Evolutionary conservation across 2,329 filamentous ascomycete genomes (phyloP), one percentile per base, ranked within the genome.

Genomic region (Fusarium algeriense): DNA sequence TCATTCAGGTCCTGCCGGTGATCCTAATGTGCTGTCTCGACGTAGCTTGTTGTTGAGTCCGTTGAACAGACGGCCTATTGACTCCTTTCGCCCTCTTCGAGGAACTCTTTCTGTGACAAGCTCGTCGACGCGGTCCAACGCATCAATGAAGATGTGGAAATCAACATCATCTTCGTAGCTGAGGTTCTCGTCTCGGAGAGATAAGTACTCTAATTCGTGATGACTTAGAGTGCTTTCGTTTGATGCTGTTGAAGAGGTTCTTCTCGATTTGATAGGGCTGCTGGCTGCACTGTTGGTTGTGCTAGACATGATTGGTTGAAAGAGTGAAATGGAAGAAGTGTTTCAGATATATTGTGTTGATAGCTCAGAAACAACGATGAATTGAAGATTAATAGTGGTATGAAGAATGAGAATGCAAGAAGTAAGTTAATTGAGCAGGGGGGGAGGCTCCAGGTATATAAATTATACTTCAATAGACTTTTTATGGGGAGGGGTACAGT

Each of bases 81-180:
- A 76, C 30, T 67, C 54, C 45, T 61, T 69, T 60, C 69, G 68
- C 35, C 64, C 56, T 41, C 53, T 63, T 23, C 45, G 57, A 8
- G 62, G 64, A 41, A 41, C 44, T 23, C 61, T 64, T 48, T 76
- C 69, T 46, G 66, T 67, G 46, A 76, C 67, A 40, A 76, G 64
- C 26, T 67, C 48, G 30, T 76, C 74, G 46, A 76, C 74, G 14
- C 71, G 73, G 28, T 76, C 73, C 48, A 76, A 56, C 35, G 68
- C 71, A 45, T 75, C 71, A 53, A 76, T 76, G 46, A 76, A 76
- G 34, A 63, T 69, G 67, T 76, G 74, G 46, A 76, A 76, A 38
- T 76, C 65, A 30, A 66, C 61, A 41, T 76, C 74, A 10, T 76
- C 74, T 60, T 76, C 74, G 53, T 75, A 76, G 46, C 66, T 62